Base-by-base conservation (phyloP, 805 yeast species). In the Starmerella bombicola region DNA sequence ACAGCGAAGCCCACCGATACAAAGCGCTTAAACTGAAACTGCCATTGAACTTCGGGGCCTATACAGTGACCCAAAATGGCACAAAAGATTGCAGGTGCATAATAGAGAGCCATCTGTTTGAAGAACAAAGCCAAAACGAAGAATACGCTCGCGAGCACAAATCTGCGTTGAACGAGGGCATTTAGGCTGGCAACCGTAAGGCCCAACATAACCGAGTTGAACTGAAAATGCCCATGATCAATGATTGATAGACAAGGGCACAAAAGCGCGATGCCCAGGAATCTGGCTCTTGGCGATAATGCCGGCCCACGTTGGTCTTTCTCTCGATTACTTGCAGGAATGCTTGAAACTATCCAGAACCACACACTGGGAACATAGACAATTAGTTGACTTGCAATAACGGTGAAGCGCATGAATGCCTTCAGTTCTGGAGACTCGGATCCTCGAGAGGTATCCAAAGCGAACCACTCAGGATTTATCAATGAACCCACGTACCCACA, bases 191-290 rank as follows among this genome's bases (percentile, higher is more conserved):
- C 63, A 21, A 84, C 65, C 4, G 88, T 69, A 15, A 88, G 65
- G 0, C 98, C 98, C 26, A 91, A 70, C 97, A 91, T 88, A 20
- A 91, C 93, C 0, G 85, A 73, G 54, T 91, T 93, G 62, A 76
- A 88, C 62, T 93, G 98, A 63, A 91, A 91, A 62, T 91, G 98
- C 5, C 98, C 98, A 60, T 91, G 96, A 57, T 91, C 99, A 35
- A 91, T 76, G 42, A 91, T 67, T 33, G 81, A 69, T 45, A 88
- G 65, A 2, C 81, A 69, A 0, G 98, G 96, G 58, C 83, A 93
- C 56, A 78, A 74, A 25, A 91, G 58, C n/a, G 91, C 75, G 15
- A 85, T 75, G 2, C 84, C 78, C 0, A 84, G 74, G 13, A 80
- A 76, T 21, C 80, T 70, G 12, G 80, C 74, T 57, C 82, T 93